Base-by-base conservation (phyloP, 768 basidiomycete genomes). In the Naganishia onofrii region DNA sequence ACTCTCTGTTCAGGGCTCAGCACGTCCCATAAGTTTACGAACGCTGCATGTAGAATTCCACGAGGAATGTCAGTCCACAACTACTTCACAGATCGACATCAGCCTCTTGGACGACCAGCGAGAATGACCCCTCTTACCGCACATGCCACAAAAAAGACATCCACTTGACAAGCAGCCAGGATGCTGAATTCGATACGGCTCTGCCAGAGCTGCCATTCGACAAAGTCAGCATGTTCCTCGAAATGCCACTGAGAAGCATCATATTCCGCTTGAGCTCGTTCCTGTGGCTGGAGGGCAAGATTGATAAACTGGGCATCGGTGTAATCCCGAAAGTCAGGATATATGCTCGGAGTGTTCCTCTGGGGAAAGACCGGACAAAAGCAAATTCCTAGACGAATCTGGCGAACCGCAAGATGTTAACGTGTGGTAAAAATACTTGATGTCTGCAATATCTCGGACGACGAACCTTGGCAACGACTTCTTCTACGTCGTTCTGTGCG, bases 221-320 rank as follows among this genome's bases (percentile, higher is more conserved):
- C 28, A 19, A 56, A 51, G 15, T 68, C 67, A 9, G 46, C 53
- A 9, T 56, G 42, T 15, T 72, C 63, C 3, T 54, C 60, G 38
- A 64, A 57, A 46, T 66, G 32, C 66, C 71, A 57, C 3, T 66
- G 31, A 65, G 64, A 19, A 0, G 19, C n/a, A 46, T 51, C 23
- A 28, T 26, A 69, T 28, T 28, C 23, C 4, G 48, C 42, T 44
- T 60, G 48, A 46, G 53, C 57, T 7, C 55, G 58, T n/a, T 63
- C 67, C 46, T 51, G 46, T n/a, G 48, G 31, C 6, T 67, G 42
- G 9, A 69, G 42, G 1, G 71, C 67, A 15, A 72, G 52, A 55
- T 60, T 69, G 5, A 55, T 34, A 31, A 72, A 72, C 51, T 72
- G 71, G 8, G 60, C 60, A 42, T 72, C 71, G 21, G 68, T 67